phyloP scores from a whole-genome alignment of 208 protist genomes.

The Herpetomonas tarakana region DNA sequence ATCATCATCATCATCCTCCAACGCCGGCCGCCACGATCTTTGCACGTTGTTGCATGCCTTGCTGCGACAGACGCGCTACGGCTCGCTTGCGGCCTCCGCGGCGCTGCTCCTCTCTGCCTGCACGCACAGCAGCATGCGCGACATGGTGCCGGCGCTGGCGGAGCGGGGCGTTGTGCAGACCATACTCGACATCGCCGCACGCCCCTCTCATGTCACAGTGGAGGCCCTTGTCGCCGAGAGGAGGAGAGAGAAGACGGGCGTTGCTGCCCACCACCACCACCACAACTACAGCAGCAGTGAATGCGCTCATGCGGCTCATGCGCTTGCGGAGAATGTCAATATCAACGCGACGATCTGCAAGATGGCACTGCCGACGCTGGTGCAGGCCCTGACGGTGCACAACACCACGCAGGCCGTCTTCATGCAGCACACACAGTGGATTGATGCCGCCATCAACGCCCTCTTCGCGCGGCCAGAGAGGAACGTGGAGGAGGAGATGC shows the following conservation, averaged over 20 bases:
- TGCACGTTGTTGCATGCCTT: conserved; percentile 58
- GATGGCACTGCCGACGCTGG: conserved; percentile 42
- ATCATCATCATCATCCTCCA: background rate
- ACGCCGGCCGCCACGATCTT: conserved; percentile 18
- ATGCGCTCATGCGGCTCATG: too few relatives aligned
- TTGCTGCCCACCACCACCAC: background rate
- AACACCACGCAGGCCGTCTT: conserved; percentile 55
- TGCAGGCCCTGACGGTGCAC: conserved; percentile 85
- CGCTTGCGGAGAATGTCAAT: background rate
- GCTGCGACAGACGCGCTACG: conserved; percentile 54
- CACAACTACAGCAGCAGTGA: too few relatives aligned
- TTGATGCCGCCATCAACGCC: conserved; percentile 21
- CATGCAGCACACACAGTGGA: conserved; percentile 22
- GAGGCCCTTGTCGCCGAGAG: background rate
- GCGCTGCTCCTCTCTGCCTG: conserved; percentile 61
- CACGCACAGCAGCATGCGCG: conserved; percentile 78
- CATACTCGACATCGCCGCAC: conserved; percentile 42
- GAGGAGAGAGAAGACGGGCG: background rate
- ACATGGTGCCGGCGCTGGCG: conserved; percentile 74
- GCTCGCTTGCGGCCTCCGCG: conserved; percentile 36
- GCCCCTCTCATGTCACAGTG: conserved; percentile 8
- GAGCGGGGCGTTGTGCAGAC: conserved; percentile 74
- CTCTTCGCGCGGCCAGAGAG: conserved; percentile 5
- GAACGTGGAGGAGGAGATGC: background rate
- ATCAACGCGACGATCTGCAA: background rate